Conservation (phyloP, 2,329 filamentous ascomycete genomes). For the Aspergillus sp. region DNA sequence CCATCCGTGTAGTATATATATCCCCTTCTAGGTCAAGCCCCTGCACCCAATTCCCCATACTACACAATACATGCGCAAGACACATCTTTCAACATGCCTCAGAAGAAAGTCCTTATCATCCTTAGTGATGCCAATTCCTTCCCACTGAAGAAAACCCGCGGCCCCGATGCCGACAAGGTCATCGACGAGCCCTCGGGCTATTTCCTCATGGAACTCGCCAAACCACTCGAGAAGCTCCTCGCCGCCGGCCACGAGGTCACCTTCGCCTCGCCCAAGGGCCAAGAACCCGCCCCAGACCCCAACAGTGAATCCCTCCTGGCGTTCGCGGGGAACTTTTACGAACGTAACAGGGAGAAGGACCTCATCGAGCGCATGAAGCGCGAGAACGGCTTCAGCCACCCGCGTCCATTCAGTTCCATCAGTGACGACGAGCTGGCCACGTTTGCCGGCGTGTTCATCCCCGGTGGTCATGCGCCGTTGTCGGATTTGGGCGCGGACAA, state of each 20-base stretch:
- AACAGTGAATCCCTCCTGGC: conserved; percentile 41
- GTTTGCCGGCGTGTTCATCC: conserved; percentile 45
- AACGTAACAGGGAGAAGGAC: conserved; percentile 39
- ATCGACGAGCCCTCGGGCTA: conserved; percentile 32
- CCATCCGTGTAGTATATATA: not conserved
- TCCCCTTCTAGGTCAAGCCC: no score
- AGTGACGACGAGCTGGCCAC: conserved; percentile 38
- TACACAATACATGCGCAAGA: not conserved
- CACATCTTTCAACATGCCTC: conserved; percentile 15
- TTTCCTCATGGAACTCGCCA: conserved; percentile 41
- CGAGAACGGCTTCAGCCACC: conserved; percentile 42
- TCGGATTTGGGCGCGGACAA: conserved; percentile 40
- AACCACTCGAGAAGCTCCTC: conserved; percentile 36
- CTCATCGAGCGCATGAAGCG: conserved; percentile 45
- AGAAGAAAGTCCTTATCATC: conserved; percentile 45
- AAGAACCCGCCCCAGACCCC: conserved; percentile 42
- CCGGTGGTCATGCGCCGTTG: conserved; percentile 46
- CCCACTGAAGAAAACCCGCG: conserved; percentile 30
- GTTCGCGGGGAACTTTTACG: conserved; percentile 48
- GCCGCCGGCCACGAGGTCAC: conserved; percentile 42
- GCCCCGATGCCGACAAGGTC: conserved; percentile 19
- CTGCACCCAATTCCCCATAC: no score
- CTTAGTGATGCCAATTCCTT: conserved; percentile 44
- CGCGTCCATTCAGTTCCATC: conserved; percentile 38
- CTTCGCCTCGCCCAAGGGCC: conserved; percentile 45